Conservation (phyloP, 345 rosid species). For the Orychophragmus violaceus region DNA sequence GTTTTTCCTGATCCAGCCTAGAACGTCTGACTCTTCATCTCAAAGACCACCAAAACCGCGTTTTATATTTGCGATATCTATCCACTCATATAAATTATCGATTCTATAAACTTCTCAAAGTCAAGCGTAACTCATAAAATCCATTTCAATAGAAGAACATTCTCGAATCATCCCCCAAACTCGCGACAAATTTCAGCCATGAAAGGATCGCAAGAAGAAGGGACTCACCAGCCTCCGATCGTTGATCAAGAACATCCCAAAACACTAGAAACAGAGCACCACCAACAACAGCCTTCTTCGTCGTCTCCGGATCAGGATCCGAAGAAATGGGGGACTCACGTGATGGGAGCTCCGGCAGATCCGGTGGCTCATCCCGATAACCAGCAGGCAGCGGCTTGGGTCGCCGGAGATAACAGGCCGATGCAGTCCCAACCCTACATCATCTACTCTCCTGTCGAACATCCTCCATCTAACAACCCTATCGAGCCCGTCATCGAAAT, state of each 20-base stretch:
- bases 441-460: conserved; percentile 54
- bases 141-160: background rate
- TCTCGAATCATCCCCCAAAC: conserved; percentile 4
- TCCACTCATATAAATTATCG: background rate
- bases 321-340: conserved; percentile 73
- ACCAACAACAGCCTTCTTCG: conserved; percentile 1
- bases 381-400: conserved; percentile 77
- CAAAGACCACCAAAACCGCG: conserved; percentile 1
- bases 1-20: background rate
- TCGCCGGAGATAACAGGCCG: conserved; percentile 49
- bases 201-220: conserved; percentile 20
- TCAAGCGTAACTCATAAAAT: background rate
- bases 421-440: conserved; percentile 61
- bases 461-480: conserved; percentile 43
- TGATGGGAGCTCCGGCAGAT: conserved; percentile 78
- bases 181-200: background rate
- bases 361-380: conserved; percentile 84
- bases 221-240: conserved; percentile 5
- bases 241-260: conserved; percentile 16
- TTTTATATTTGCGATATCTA: background rate
- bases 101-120: background rate
- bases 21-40: background rate
- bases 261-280: conserved; percentile 6
- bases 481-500: conserved; percentile 61
- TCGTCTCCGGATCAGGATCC: conserved; percentile 23